Evolutionary conservation across 1,139 yeast species (phyloP).

Genomic region (Geotrichum bryndzae): DNA sequence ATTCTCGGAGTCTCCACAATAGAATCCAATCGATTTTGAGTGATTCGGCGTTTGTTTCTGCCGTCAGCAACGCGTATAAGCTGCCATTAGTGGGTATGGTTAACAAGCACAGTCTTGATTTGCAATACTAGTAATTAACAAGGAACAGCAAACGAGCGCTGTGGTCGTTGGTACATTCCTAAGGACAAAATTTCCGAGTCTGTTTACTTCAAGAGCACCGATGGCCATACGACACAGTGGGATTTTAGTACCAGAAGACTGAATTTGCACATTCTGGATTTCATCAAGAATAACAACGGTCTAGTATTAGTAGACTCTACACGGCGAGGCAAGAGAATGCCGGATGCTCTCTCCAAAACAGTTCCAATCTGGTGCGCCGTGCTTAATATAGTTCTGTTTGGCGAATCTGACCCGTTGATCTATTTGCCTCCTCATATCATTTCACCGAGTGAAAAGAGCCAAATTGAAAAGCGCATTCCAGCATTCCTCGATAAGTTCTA

Average conservation of each 20-base stretch:
- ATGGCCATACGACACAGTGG: slow-evolving; percentile 84
- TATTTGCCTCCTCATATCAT: slow-evolving; percentile 51
- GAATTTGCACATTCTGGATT: slow-evolving; percentile 60
- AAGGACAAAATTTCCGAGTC: slow-evolving; percentile 41
- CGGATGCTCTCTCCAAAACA: slow-evolving; percentile 82
- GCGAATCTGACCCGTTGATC: slow-evolving; percentile 33
- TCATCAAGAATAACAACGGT: slow-evolving; percentile 40
- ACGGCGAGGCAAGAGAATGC: slow-evolving; percentile 73
- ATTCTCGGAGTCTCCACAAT: slow-evolving; percentile 52
- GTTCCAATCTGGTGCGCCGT: slow-evolving; percentile 91
- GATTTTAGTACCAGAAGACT: slow-evolving; percentile 64
- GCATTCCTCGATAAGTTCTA: slow-evolving; percentile 45
- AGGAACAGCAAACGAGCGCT: slow-evolving; percentile 65
- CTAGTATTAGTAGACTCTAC: slow-evolving; percentile 75
- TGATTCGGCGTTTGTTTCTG: slow-evolving; percentile 47
- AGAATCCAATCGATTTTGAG: slow-evolving; percentile 63
- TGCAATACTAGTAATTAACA: slow-evolving; percentile 12
- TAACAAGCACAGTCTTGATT: background rate
- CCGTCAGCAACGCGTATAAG: slow-evolving; percentile 32
- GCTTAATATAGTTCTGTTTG: slow-evolving; percentile 49
- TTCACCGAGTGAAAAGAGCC: slow-evolving; percentile 51
- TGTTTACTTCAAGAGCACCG: slow-evolving; percentile 82
- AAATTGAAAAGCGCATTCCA: slow-evolving; percentile 48
- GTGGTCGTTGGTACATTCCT: slow-evolving; percentile 80
- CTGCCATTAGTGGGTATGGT: slow-evolving; percentile 36